Conservation (phyloP, 495 filamentous ascomycete species). For the Barbatosphaeria neglecta region DNA sequence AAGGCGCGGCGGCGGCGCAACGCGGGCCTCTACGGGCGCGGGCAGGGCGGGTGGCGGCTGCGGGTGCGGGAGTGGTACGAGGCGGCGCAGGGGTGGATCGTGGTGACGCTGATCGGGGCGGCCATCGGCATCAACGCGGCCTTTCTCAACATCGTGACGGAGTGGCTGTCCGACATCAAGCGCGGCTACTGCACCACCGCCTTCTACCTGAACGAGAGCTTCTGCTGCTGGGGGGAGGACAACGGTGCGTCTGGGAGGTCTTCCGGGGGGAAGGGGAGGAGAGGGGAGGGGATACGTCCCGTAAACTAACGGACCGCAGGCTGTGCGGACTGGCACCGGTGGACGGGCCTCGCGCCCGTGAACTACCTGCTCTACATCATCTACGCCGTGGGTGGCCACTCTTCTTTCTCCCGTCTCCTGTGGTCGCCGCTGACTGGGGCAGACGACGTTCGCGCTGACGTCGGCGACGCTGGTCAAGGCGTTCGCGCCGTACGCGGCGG, state of each 20-base stretch:
- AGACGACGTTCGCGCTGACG: constrained; percentile 73
- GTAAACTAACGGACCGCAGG: too few species aligned
- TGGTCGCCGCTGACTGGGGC: constrained; percentile 7
- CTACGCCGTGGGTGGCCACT: constrained; percentile 54
- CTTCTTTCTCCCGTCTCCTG: not conserved
- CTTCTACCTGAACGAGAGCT: constrained; percentile 95
- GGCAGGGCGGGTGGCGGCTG: constrained; percentile 66
- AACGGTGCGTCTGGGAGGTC: constrained; percentile 42
- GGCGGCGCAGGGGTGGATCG: constrained; percentile 95
- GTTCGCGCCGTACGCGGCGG: constrained; percentile 93
- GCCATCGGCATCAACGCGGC: constrained; percentile 91
- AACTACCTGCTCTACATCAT: constrained; percentile 87
- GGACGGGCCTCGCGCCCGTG: constrained; percentile 64
- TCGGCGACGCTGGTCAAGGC: constrained; percentile 79
- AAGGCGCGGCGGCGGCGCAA: constrained; percentile 62
- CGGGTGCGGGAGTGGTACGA: constrained; percentile 83
- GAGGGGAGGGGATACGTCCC: constrained; percentile 7
- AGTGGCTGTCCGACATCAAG: constrained; percentile 95
- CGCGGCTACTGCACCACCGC: constrained; percentile 85
- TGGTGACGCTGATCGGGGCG: constrained; percentile 85
- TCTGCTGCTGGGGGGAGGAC: constrained; percentile 97
- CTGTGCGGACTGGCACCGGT: constrained; percentile 81
- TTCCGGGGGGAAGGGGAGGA: constrained; percentile 5
- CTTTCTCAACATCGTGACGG: constrained; percentile 88
- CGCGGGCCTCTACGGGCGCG: constrained; percentile 64